Evolutionary conservation across 768 basidiomycete genomes (phyloP).

Genomic region (Sutorius australiensis): DNA sequence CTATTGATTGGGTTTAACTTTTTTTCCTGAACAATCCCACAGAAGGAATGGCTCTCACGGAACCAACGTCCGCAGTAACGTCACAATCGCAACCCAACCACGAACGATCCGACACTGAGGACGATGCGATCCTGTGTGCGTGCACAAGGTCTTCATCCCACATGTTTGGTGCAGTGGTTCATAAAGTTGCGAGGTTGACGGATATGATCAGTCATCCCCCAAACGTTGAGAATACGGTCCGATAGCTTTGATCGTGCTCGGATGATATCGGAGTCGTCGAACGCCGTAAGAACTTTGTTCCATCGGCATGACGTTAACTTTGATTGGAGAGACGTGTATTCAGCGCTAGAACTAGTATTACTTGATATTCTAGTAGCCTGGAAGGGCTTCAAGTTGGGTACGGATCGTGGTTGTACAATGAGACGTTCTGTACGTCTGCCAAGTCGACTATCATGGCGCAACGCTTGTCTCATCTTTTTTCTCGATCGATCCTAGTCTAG

Average conservation of each 20-base stretch:
- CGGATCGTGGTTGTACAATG: background rate
- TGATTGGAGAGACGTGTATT: no score
- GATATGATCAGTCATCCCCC: background rate
- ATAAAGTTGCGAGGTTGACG: conserved; percentile 1
- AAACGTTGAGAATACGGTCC: background rate
- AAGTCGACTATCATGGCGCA: no score
- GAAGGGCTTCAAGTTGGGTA: background rate
- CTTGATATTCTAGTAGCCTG: background rate
- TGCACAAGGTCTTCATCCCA: background rate
- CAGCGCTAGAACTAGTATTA: background rate
- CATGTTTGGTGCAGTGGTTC: background rate
- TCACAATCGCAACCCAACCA: no score
- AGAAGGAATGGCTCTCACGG: no score
- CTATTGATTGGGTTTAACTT: no score
- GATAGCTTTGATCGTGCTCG: background rate
- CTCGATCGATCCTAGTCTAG: no score
- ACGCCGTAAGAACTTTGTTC: background rate
- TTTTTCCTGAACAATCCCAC: no score
- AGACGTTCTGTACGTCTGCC: no score
- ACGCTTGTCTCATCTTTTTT: no score
- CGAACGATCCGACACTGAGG: no score
- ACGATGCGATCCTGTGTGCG: background rate
- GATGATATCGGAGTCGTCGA: background rate
- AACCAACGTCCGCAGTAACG: no score
- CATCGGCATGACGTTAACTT: background rate